Evolutionary conservation across 805 yeast species (phyloP).

Genomic region (Brettanomyces sp.): DNA sequence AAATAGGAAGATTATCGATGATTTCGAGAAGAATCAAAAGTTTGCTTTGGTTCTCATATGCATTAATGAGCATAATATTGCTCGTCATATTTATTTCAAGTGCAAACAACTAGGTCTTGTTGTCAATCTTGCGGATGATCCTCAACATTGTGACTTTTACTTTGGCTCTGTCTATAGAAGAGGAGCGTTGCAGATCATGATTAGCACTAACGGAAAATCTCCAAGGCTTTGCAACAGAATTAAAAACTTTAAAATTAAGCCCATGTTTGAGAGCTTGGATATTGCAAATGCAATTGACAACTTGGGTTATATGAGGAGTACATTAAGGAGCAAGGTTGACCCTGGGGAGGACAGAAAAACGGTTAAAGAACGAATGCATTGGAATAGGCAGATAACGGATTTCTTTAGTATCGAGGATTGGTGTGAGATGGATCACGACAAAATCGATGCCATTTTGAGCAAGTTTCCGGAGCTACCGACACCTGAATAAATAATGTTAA

Average conservation of each 20-base stretch:
- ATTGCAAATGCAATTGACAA: slow-evolving; percentile 50
- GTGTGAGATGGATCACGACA: slow-evolving; percentile 33
- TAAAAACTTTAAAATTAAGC: slow-evolving; percentile 46
- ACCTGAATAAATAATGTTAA: background rate
- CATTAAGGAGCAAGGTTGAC: slow-evolving; percentile 33
- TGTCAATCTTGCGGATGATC: slow-evolving; percentile 79
- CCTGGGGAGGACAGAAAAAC: slow-evolving; percentile 36
- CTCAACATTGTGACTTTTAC: slow-evolving; percentile 76
- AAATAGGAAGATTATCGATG: slow-evolving; percentile 25
- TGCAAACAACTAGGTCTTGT: slow-evolving; percentile 39
- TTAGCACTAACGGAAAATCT: slow-evolving; percentile 74
- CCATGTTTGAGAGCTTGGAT: slow-evolving; percentile 29
- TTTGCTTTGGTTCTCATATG: slow-evolving; percentile 68
- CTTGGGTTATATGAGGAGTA: slow-evolving; percentile 45
- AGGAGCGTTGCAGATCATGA: slow-evolving; percentile 72
- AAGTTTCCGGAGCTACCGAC: slow-evolving; percentile 42
- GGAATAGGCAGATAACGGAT: slow-evolving; percentile 63
- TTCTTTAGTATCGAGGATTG: slow-evolving; percentile 48
- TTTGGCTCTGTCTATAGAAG: slow-evolving; percentile 71
- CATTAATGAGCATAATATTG: slow-evolving; percentile 57
- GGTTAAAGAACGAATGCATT: slow-evolving; percentile 56
- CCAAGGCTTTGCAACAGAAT: slow-evolving; percentile 62
- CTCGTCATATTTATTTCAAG: slow-evolving; percentile 46
- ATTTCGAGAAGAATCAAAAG: slow-evolving; percentile 26
- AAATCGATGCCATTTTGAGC: slow-evolving; percentile 33